Evolutionary conservation across 116 monocot genomes (phyloP), one percentile per base, ranked within the genome.

Genomic region (Posidonia oceanica): DNA sequence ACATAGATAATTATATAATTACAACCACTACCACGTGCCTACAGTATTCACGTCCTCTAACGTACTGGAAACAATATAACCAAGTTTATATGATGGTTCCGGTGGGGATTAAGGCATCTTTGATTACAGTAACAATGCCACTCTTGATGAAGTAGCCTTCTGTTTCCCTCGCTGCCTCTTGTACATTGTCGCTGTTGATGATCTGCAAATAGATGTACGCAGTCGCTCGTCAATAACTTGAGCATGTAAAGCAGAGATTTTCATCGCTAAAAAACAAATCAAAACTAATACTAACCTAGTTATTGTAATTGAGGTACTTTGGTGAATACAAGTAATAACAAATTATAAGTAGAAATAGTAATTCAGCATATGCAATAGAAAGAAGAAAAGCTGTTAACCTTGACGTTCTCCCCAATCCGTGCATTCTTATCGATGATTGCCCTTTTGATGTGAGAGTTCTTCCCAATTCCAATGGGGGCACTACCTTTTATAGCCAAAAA

Each of bases 381-480:
- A 11, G 51, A 52, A 11, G 51, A 52, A 52, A 5, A 21, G n/a
- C 58, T 18, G 40, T 67, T 52, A 95, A 95, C 97, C 89, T 92
- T 87, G n/a, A 87, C 89, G 80, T 92, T 85, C 22, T 97, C 89
- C 36, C 97, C 97, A 36, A 97, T 89, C 36, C 97, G 81, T 44
- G 97, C 95, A 65, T 95, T 95, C 74, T 95, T 95, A 75, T 97
- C 97, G 18, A 97, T 92, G 22, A 97, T 97, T 54, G 97, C 92
- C 77, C 82, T 83, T 76, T 79, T 97, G 54, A 97, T 77, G 69
- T 89, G 97, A 72, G 87, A 76, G 63, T 89, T 82, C 75, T 81
- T 92, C 40, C 97, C 97, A 41, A 97, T 97, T 16, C 97, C 97
- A 57, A 97, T 89, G 5, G 97, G 85, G 51, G 89, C 80, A 13